These are phyloP conservation scores for Podospora conica DNA, from an alignment of 495 filamentous ascomycete species.

Conservation along the genomic window DNA sequence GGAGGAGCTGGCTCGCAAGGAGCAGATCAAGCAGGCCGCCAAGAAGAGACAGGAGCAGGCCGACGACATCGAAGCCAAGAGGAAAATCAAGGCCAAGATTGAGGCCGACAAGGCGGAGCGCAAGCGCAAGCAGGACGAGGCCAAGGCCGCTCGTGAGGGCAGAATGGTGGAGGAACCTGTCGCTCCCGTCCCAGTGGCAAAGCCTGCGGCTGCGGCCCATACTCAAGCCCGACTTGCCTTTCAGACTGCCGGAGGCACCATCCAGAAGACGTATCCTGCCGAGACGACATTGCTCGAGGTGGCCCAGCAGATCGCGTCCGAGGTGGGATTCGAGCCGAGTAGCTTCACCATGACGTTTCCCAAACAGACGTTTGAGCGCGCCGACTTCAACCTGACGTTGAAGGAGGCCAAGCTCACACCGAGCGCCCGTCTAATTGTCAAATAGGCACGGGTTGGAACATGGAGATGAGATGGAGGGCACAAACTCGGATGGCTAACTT, in stretches of 20 bases:
- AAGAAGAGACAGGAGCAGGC: constrained; percentile 80
- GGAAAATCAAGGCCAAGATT: constrained; percentile 83
- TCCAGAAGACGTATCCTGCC: constrained; percentile 76
- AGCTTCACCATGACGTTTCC: constrained; percentile 85
- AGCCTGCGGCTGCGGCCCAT: constrained; percentile 43
- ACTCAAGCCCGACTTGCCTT: constrained; percentile 77
- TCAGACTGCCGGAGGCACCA: constrained; percentile 64
- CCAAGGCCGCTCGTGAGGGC: constrained; percentile 79
- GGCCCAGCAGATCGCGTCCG: constrained; percentile 60
- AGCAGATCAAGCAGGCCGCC: constrained; percentile 82
- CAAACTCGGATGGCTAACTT: neutral
- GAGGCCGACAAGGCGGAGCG: constrained; percentile 85
- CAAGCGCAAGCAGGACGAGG: constrained; percentile 70
- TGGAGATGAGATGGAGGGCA: neutral
- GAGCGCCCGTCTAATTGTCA: constrained; percentile 77
- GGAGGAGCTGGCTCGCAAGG: constrained; percentile 77
- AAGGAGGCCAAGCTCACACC: constrained; percentile 89
- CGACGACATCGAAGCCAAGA: constrained; percentile 80
- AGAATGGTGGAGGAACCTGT: constrained; percentile 35
- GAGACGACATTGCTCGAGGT: constrained; percentile 94
- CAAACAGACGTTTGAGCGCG: constrained; percentile 67
- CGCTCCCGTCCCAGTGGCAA: constrained; percentile 27
- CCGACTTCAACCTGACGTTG: constrained; percentile 81
- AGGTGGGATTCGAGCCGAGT: constrained; percentile 51
- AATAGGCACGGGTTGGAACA: constrained; percentile 33